Evolutionary conservation across 2,329 filamentous ascomycete species (phyloP), one percentile per base, ranked within the genome.

Genomic region (Epichloe hybrida): DNA sequence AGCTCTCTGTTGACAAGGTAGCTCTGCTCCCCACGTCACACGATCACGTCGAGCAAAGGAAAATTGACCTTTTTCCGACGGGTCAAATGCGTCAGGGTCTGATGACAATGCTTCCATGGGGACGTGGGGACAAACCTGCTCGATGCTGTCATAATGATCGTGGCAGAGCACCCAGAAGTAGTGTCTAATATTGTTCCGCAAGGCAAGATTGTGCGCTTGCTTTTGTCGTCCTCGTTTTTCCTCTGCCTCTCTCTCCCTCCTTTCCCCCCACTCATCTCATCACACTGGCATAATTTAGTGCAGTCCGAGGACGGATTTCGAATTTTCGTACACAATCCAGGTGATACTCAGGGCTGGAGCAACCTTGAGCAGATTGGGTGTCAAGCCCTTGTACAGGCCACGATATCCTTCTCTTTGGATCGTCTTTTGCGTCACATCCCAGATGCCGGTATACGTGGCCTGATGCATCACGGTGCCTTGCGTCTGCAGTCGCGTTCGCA

Each of bases 261-360:
- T 2, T 7, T 2, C 23, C n/a, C 13, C 34, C 3, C 27, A 31
- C 27, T 39, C 35, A 12, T 15, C 23, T 8, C 21, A 9, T 27
- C 40, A 42, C n/a, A 12, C 27, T 31, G 27, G 27, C 27, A 3
- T 3, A 20, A 12, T 20, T 57, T 54, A 66, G 56, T 74, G 72
- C 59, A 82, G 61, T 12, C 72, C 66, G 57, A 95, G 72, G 36
- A 86, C 64, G 59, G 76, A 79, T 73, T 95, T 95, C 50, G 86
- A 81, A 63, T 93, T 93, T 70, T 95, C 89, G 63, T 95, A 95
- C 54, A 93, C 86, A 61, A 95, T 81, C 74, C 93, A 95, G 50
- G 88, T 90, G 64, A 98, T 97, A 60, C 89, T 95, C 50, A 98
- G 84, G 34, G 93, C 89, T 2, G 93, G 93, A 9, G 93, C 89